phyloP scores from a whole-genome alignment of 345 rosid species.

The Lenwebbia sp. region DNA sequence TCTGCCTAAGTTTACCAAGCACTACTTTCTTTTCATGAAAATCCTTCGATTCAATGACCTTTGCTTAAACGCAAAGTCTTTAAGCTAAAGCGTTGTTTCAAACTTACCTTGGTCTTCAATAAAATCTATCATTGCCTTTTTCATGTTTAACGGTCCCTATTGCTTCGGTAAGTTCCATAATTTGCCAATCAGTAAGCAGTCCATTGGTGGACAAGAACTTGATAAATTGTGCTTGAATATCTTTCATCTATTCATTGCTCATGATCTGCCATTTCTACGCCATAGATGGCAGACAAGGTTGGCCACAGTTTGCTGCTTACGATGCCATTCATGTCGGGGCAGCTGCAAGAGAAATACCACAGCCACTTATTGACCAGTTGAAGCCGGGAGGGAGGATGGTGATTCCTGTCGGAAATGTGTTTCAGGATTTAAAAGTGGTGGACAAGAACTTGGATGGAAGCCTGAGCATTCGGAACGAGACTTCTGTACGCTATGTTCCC shows the following conservation, averaged over 20 bases:
- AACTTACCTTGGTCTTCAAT: background rate
- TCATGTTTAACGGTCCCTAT: background rate
- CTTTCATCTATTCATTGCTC: background rate
- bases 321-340: constrained; percentile 99
- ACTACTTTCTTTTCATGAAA: background rate
- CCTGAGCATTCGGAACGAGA: constrained; percentile 39
- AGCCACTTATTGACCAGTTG: constrained; percentile 77
- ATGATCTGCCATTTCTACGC: background rate
- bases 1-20: background rate
- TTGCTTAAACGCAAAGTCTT: background rate
- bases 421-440: constrained; percentile 74
- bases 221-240: background rate
- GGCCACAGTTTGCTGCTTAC: constrained; percentile 77
- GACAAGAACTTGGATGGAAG: constrained; percentile 82
- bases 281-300: constrained; percentile 88
- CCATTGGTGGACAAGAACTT: background rate
- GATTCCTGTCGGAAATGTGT: constrained; percentile 78
- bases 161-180: background rate
- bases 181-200: background rate
- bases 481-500: constrained; percentile 88
- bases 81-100: background rate
- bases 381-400: constrained; percentile 99
- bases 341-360: constrained; percentile 84
- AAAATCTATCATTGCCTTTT: background rate
- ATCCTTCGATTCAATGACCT: background rate